A percentile compares a stretch with the other conserved stretches of the same genome.
Evolutionary conservation across 495 filamentous ascomycete species (phyloP).

Genomic region (Lophium mytilinum): DNA sequence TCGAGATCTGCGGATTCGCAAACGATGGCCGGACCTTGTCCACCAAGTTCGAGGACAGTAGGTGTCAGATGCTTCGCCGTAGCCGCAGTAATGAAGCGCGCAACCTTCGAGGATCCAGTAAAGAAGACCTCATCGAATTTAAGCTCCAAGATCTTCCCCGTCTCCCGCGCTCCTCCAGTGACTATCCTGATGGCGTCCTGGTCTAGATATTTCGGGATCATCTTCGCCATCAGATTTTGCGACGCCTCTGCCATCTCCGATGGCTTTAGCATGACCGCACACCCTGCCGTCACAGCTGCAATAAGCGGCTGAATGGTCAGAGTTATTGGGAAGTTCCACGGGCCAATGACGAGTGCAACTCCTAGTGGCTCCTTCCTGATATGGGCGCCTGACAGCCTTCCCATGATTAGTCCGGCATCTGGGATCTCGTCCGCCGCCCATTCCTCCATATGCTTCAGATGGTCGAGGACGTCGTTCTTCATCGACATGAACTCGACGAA

Average conservation of each 20-base stretch:
- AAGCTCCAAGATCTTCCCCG: constrained; percentile 10
- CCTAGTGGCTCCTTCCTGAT: constrained; percentile 12
- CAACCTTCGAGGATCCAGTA: constrained; percentile 14
- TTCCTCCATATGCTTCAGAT: constrained; percentile 12
- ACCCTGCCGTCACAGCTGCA: not conserved
- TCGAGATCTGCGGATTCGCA: constrained; percentile 17
- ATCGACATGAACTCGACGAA: not conserved
- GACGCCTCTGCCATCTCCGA: constrained; percentile 1
- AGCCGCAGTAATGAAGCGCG: constrained; percentile 9
- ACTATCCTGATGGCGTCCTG: constrained; percentile 10
- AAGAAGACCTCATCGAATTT: constrained; percentile 20
- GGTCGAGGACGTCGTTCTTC: constrained; percentile 8
- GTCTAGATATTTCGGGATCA: constrained; percentile 19
- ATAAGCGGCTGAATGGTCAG: not conserved
- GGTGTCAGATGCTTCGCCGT: constrained; percentile 25
- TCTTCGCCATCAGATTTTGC: constrained; percentile 8
- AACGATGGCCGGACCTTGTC: constrained; percentile 22
- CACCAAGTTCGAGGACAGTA: constrained; percentile 22
- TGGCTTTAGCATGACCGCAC: constrained; percentile 11
- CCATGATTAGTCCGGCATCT: constrained; percentile 17
- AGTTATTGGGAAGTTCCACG: constrained; percentile 2
- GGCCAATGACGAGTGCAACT: not conserved
- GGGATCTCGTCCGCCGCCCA: constrained; percentile 17
- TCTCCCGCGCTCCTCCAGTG: constrained; percentile 12
- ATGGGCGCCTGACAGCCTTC: constrained; percentile 6